Evolutionary conservation across 1,284 basidiomycete species (phyloP), one percentile per base, ranked within the genome.

Genomic region (Ustilago hordei): DNA sequence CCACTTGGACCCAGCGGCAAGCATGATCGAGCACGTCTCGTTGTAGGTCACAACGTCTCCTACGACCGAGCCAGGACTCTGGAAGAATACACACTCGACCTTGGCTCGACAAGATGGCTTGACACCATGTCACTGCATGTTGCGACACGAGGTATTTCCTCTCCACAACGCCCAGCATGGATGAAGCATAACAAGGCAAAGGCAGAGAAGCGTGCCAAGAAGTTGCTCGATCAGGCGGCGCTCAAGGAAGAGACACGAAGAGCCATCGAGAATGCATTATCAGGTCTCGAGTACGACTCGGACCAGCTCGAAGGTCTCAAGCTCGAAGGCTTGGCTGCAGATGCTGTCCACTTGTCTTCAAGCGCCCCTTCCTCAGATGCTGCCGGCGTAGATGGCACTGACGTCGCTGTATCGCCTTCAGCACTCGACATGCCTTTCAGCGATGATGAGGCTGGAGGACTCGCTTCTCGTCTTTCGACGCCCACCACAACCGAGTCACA

Each of bases 71-170:
- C 91, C 8, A 90, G 95, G 15, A 89, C 97, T 15, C 85, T 88
- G 28, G 93, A 98, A 75, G 97, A 99, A 85, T 98, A 99, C 85
- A 88, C 88, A 62, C 86, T 98, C 6, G 83, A 88, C 0, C 89
- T 90, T 0, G 93, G 93, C 0, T 87, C 89, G 52, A 95, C 91
- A 28, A 91, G 96, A 1, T 99, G 93, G 86, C 87, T 98, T 43
- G 97, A 99, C 85, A 99, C 96, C 0, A 94, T 99, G 91, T 91
- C 94, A 1, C 89, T 99, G 11, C 96, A 99, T 85, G 92, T 97
- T 55, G 95, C 97, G 5, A 93, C 95, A 3, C 92, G 93, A 69
- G 96, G 97, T 7, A 96, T 99, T 65, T 96, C 95, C 0, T 95
- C 94, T 0, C 93, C 95, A 74, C 97, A 99, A 85, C 91, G 95